phyloP scores from a whole-genome alignment of 2,329 filamentous ascomycete species.

The Cordyceps javanica region DNA sequence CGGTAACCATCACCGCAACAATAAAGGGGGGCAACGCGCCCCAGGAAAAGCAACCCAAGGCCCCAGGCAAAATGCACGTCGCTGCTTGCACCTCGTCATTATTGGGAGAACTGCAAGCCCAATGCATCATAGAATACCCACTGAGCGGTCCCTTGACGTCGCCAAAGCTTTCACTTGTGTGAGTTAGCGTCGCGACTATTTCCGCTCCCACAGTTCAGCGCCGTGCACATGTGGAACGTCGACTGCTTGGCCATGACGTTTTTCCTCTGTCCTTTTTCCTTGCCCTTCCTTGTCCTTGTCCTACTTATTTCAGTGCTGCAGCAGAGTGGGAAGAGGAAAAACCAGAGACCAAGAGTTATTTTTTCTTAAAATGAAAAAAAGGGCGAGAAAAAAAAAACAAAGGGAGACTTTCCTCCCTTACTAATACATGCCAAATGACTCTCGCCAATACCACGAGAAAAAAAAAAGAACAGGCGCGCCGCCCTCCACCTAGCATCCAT shows the following conservation, averaged over 20 bases:
- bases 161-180: not conserved
- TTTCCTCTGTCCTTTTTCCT: too few species aligned
- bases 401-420: too few species aligned
- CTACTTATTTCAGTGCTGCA: too few species aligned
- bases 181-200: not conserved
- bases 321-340: too few species aligned
- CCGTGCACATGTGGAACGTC: too few species aligned
- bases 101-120: conserved; percentile 1
- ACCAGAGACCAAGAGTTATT: too few species aligned
- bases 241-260: not conserved
- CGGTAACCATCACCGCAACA: not conserved
- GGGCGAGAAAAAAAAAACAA: too few species aligned
- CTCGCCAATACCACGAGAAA: not conserved
- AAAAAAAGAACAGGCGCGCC: not conserved
- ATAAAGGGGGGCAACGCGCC: not conserved
- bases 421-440: not conserved
- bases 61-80: too few species aligned
- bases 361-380: too few species aligned
- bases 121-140: conserved; percentile 4
- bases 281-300: too few species aligned
- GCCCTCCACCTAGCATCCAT: not conserved
- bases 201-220: not conserved
- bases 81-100: too few species aligned
- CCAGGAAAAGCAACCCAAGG: too few species aligned
- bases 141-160: not conserved